phyloP scores from a whole-genome alignment of 345 rosid species.

The Dovyalis caffra region DNA sequence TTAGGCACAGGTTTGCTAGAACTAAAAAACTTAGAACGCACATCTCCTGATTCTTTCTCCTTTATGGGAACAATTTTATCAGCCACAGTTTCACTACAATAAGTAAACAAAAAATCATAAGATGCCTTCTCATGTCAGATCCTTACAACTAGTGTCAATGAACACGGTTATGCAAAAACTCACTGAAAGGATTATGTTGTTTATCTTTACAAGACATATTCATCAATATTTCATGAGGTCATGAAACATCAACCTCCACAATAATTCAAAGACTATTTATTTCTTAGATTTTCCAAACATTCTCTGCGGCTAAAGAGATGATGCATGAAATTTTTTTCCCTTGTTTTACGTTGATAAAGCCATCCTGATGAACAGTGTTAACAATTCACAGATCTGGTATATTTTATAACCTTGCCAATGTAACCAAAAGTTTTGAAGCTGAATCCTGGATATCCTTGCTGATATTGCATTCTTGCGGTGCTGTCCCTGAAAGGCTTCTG shows the following conservation, averaged over 20 bases:
- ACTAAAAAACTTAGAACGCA: conserved; percentile 35
- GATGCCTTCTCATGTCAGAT: not conserved
- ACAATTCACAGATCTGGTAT: no score
- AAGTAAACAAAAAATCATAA: not conserved
- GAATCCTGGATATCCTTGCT: conserved; percentile 26
- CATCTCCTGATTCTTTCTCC: conserved; percentile 39
- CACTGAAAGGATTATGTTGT: not conserved
- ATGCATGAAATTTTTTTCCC: not conserved
- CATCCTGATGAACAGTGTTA: not conserved
- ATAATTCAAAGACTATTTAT: not conserved
- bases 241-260: not conserved
- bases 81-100: conserved; percentile 27
- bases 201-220: not conserved
- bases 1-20: conserved; percentile 32
- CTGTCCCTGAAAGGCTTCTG: conserved; percentile 20
- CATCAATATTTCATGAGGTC: not conserved
- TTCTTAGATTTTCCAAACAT: not conserved
- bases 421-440: conserved; percentile 28
- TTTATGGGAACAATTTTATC: conserved; percentile 23
- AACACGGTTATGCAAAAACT: not conserved
- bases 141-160: not conserved
- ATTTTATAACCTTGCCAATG: conserved; percentile 39
- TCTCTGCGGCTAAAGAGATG: conserved; percentile 3
- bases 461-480: conserved; percentile 17
- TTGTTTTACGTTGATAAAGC: not conserved